Evolutionary conservation across 1,284 basidiomycete genomes (phyloP).

Genomic region (Polyporus tsugae): DNA sequence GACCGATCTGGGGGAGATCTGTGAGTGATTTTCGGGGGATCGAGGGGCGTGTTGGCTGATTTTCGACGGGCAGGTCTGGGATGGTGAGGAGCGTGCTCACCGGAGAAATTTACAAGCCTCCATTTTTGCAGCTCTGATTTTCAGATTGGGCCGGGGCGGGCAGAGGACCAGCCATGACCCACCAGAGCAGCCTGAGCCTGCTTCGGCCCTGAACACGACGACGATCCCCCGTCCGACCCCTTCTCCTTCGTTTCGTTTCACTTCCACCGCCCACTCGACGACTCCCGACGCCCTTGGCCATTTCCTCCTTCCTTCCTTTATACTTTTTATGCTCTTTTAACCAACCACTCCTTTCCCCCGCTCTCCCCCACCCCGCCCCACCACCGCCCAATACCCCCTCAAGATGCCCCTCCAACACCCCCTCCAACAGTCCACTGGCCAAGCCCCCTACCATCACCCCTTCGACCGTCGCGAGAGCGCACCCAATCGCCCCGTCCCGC

Average conservation of each 20-base stretch:
- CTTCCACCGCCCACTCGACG: background rate
- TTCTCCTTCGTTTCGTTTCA: slow-evolving; percentile 1
- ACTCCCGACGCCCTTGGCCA: background rate
- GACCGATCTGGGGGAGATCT: slow-evolving; percentile 9
- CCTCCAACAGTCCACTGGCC: slow-evolving; percentile 6
- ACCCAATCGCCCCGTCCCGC: background rate
- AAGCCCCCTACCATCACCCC: slow-evolving; percentile 7
- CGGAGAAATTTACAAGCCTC: slow-evolving; percentile 9
- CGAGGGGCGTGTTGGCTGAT: slow-evolving; percentile 7
- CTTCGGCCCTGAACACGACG: slow-evolving; percentile 7
- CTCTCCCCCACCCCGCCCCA: background rate
- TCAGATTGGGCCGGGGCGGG: slow-evolving; percentile 7
- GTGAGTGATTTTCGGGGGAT: background rate
- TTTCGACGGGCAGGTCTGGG: background rate
- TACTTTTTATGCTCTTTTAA: slow-evolving; percentile 20
- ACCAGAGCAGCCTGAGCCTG: background rate
- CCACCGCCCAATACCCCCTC: slow-evolving; percentile 5
- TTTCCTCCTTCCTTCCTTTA: background rate
- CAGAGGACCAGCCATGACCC: background rate
- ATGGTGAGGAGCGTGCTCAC: background rate
- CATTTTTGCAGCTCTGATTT: slow-evolving; percentile 9
- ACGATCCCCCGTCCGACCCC: background rate
- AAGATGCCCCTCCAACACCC: slow-evolving; percentile 19
- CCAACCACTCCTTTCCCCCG: slow-evolving; percentile 17
- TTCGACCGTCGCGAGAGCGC: slow-evolving; percentile 8